phyloP scores from a whole-genome alignment of 1,139 yeast genomes.

The Saccharomyces hybrid region DNA sequence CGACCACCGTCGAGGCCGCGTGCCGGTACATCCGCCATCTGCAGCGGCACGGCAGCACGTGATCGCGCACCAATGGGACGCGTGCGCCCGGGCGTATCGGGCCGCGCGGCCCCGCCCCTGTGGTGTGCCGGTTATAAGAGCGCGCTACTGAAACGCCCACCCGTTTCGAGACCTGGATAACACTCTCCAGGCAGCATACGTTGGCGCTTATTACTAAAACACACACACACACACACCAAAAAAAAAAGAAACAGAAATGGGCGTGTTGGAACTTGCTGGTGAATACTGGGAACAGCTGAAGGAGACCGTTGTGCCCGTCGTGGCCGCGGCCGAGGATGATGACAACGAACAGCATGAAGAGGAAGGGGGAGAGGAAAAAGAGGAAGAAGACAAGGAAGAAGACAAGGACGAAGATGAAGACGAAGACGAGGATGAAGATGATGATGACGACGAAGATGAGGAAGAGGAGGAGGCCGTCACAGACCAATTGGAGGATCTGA shows the following conservation, averaged over 20 bases:
- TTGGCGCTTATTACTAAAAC: background rate
- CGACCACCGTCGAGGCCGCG: conserved; percentile 90
- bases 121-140: background rate
- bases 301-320: conserved; percentile 73
- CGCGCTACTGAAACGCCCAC: background rate
- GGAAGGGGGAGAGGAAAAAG: conserved; percentile 6
- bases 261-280: conserved; percentile 52
- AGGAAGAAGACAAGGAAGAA: conserved; percentile 29
- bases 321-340: conserved; percentile 71
- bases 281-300: conserved; percentile 59
- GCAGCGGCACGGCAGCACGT: conserved; percentile 7
- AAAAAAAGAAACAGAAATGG: conserved; percentile 1
- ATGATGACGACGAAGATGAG: conserved; percentile 63
- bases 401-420: conserved; percentile 27
- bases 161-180: background rate
- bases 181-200: background rate
- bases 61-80: background rate
- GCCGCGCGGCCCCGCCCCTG: background rate
- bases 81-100: background rate
- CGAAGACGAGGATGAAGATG: conserved; percentile 39
- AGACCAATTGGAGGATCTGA: conserved; percentile 63
- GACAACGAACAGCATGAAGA: conserved; percentile 11
- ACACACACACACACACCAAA: conserved; percentile 35
- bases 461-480: conserved; percentile 68
- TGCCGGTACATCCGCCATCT: conserved; percentile 57